Conservation (phyloP, 2,329 filamentous ascomycete species). For the Rhynchosporium agropyri region DNA sequence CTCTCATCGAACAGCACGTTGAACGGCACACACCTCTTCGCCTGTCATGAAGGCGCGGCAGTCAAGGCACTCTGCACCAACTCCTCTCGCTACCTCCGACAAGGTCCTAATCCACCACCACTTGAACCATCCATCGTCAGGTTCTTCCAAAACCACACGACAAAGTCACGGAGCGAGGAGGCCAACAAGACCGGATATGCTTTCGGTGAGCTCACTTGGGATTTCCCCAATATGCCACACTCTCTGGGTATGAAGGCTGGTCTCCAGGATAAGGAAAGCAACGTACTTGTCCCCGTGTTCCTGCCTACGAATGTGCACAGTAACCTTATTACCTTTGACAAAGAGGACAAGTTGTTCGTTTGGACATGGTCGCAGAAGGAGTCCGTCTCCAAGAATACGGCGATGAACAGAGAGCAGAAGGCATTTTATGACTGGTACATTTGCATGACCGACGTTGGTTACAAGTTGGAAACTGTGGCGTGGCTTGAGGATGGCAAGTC, state of each 20-base stretch:
- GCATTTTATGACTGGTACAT: slow-evolving; percentile 44
- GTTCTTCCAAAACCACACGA: slow-evolving; percentile 38
- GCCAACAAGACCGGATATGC: neutral
- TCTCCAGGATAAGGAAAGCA: no score
- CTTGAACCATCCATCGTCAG: neutral
- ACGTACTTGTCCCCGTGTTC: no score
- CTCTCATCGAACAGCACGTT: slow-evolving; percentile 42
- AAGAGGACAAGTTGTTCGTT: slow-evolving; percentile 45
- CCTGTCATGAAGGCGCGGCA: slow-evolving; percentile 52
- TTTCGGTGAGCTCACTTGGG: no score
- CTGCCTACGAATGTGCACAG: no score
- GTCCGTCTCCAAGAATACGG: no score
- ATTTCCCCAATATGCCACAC: no score
- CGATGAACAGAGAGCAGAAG: slow-evolving; percentile 18
- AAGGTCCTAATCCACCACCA: neutral
- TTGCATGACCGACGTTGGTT: no score
- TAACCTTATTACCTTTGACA: slow-evolving; percentile 44
- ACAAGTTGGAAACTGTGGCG: slow-evolving; percentile 41
- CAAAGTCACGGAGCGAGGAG: slow-evolving; percentile 27
- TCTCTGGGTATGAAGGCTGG: no score
- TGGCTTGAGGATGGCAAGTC: slow-evolving; percentile 48
- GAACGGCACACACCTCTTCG: slow-evolving; percentile 45
- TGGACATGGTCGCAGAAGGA: neutral
- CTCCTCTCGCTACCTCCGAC: slow-evolving; percentile 32
- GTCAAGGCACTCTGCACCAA: slow-evolving; percentile 49